These are phyloP conservation scores for Gaeumannomyces sp. DNA, from an alignment of 2,329 filamentous ascomycete genomes.

Conservation along the genomic window DNA sequence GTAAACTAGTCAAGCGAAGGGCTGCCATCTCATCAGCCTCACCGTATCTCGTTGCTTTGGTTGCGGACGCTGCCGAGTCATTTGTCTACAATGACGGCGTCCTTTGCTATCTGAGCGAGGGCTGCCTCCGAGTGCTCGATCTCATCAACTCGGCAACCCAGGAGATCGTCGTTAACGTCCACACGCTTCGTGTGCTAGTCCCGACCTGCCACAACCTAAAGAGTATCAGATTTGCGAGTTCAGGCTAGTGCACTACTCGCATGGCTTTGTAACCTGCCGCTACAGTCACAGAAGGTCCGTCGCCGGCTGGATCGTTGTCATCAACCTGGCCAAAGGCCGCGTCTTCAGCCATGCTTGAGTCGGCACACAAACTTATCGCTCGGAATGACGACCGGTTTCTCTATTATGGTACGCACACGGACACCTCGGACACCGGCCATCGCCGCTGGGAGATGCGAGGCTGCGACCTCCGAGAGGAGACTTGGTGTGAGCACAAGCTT, in stretches of 20 bases:
- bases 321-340: conserved; percentile 33
- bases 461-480: conserved; percentile 36
- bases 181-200: conserved; percentile 29
- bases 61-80: conserved; percentile 49
- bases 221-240: conserved; percentile 25
- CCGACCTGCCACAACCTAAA: background rate
- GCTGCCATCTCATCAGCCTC: conserved; percentile 53
- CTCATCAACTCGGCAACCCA: conserved; percentile 40
- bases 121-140: conserved; percentile 50
- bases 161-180: conserved; percentile 53
- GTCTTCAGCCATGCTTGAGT: conserved; percentile 38
- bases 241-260: conserved; percentile 43
- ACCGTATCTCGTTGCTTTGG: conserved; percentile 54
- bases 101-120: conserved; percentile 54
- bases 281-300: conserved; percentile 37
- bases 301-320: conserved; percentile 46
- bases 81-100: conserved; percentile 59
- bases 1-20: conserved; percentile 54
- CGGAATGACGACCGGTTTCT: conserved; percentile 56
- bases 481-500: conserved; percentile 38
- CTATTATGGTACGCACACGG: conserved; percentile 60
- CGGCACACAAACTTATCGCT: conserved; percentile 56
- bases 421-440: conserved; percentile 44
- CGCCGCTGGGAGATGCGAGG: conserved; percentile 58
- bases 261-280: conserved; percentile 51